Evolutionary conservation across 2,329 filamentous ascomycete genomes (phyloP).

Genomic region (Colletotrichum noveboracense): DNA sequence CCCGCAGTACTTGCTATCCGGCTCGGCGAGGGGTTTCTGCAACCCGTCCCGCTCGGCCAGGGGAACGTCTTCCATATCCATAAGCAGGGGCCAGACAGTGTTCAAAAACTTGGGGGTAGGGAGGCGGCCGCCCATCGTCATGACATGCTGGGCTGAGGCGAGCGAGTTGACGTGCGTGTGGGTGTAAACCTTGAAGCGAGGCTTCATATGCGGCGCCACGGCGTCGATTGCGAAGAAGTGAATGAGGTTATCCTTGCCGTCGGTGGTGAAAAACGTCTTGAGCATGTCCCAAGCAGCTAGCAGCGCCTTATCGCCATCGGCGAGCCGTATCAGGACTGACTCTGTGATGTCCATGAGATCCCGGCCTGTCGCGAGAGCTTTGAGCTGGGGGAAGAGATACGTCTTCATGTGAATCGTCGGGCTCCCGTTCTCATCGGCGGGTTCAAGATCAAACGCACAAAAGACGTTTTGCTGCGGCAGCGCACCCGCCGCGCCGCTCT

Average conservation of each 20-base stretch:
- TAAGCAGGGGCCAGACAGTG: background rate
- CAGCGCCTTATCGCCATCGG: background rate
- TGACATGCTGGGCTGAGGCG: background rate
- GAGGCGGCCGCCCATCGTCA: background rate
- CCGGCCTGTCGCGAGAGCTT: background rate
- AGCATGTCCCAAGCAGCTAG: background rate
- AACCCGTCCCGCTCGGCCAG: background rate
- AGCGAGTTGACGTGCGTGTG: background rate
- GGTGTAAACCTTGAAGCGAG: background rate
- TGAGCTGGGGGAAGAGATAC: constrained; percentile 5
- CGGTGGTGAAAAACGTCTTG: background rate
- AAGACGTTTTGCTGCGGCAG: background rate
- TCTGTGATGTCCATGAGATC: background rate
- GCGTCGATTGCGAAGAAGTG: background rate
- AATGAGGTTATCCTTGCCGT: background rate
- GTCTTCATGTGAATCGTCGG: background rate
- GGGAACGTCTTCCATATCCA: background rate
- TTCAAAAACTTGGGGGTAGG: background rate
- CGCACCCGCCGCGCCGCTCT: background rate
- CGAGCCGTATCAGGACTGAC: background rate
- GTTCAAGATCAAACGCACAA: background rate
- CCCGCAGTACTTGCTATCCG: background rate
- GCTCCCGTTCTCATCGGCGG: background rate
- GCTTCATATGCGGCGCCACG: background rate
- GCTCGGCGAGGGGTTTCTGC: background rate